Evolutionary conservation across 768 basidiomycete genomes (phyloP).

Genomic region (Solioccasus polychromus): DNA sequence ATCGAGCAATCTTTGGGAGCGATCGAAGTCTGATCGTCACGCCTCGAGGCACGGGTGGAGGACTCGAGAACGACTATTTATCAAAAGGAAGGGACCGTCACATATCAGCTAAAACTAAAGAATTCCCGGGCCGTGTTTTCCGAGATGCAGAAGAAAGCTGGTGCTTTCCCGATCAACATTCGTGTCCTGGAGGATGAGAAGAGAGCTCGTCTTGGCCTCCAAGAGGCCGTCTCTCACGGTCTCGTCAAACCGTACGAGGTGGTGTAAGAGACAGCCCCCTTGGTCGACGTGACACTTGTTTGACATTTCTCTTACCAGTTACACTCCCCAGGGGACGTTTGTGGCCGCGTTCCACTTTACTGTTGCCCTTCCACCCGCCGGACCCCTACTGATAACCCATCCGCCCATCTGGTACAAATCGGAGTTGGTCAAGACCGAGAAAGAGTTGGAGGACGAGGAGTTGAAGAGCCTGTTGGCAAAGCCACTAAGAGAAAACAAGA

Average conservation of each 20-base stretch:
- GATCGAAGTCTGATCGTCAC: background rate
- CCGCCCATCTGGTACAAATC: conserved; percentile 92
- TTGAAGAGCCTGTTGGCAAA: conserved; percentile 75
- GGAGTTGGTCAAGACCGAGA: conserved; percentile 86
- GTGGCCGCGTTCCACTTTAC: conserved; percentile 98
- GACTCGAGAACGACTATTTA: conserved; percentile 91
- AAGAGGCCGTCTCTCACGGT: conserved; percentile 93
- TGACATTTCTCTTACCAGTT: conserved; percentile 41
- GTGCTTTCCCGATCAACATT: conserved; percentile 97
- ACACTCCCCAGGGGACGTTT: conserved; percentile 77
- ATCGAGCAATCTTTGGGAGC: background rate
- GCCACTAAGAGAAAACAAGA: conserved; percentile 85
- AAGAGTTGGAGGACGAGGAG: conserved; percentile 85
- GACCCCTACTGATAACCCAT: conserved; percentile 83
- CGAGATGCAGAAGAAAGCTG: conserved; percentile 97
- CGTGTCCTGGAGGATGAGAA: conserved; percentile 95
- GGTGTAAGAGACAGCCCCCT: conserved; percentile 51
- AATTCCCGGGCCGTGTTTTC: conserved; percentile 95
- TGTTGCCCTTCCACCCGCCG: conserved; percentile 86
- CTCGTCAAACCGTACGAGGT: conserved; percentile 95
- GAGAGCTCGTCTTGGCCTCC: conserved; percentile 89
- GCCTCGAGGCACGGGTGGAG: conserved; percentile 76
- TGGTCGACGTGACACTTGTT: background rate
- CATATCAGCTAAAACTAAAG: conserved; percentile 97
- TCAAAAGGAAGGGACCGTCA: conserved; percentile 81